phyloP scores from a whole-genome alignment of 164 flowering plant genomes.

The Piper longum region DNA sequence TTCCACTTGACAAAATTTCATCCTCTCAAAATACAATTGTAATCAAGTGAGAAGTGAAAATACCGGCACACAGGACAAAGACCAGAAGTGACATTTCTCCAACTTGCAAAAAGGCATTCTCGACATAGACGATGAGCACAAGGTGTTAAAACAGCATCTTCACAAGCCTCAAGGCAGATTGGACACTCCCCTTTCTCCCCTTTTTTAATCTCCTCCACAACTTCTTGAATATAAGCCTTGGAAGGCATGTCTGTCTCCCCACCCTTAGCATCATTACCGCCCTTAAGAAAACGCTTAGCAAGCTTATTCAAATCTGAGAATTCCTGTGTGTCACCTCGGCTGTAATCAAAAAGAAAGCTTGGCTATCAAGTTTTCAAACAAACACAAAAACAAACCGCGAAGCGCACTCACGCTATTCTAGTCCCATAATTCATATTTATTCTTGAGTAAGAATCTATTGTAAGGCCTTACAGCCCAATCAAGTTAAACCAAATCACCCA shows the following conservation, averaged over 20 bases:
- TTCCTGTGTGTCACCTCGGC: conserved; percentile 96
- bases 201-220: conserved; percentile 78
- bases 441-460: too few species aligned
- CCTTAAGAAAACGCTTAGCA: conserved; percentile 77
- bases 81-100: conserved; percentile 70
- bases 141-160: conserved; percentile 96
- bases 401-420: background rate
- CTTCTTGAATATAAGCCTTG: conserved; percentile 76
- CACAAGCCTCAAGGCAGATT: conserved; percentile 94
- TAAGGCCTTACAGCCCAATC: too few species aligned
- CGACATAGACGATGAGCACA: conserved; percentile 96
- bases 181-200: conserved; percentile 96
- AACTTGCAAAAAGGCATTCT: conserved; percentile 87
- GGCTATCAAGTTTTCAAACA: background rate
- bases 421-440: background rate
- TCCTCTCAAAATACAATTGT: background rate
- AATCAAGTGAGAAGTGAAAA: conserved; percentile 1
- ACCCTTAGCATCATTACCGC: conserved; percentile 24
- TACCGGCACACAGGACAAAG: conserved; percentile 98
- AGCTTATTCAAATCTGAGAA: conserved; percentile 83
- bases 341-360: conserved; percentile 19
- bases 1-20: too few species aligned
- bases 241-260: conserved; percentile 56
- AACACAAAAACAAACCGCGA: background rate
- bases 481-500: too few species aligned